Conservation (phyloP, 169 alveolate genomes). For the Theileria annulata region DNA sequence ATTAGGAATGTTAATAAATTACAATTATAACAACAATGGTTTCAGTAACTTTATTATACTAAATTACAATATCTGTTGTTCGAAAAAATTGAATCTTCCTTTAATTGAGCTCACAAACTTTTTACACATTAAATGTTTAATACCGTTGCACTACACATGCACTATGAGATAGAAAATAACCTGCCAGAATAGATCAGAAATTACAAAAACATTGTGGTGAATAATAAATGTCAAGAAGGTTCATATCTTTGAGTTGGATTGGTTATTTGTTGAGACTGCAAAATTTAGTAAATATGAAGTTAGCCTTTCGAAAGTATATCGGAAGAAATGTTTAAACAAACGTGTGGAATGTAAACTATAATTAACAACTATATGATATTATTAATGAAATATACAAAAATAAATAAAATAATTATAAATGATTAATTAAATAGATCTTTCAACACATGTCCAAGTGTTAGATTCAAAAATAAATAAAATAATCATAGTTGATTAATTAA, state of each 20-base stretch:
- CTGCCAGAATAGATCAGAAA: neutral
- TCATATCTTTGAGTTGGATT: neutral
- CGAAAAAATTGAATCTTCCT: slow-evolving; percentile 32
- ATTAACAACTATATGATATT: neutral
- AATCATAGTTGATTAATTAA: neutral
- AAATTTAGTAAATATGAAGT: neutral
- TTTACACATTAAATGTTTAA: neutral
- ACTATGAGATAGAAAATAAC: slow-evolving; percentile 5
- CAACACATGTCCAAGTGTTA: neutral
- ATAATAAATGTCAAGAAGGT: neutral
- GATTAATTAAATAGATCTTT: neutral
- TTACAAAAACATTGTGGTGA: neutral
- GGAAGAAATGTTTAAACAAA: neutral
- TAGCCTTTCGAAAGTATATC: neutral
- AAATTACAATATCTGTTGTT: neutral
- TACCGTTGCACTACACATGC: slow-evolving; percentile 33
- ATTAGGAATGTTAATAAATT: neutral
- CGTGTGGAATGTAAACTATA: neutral
- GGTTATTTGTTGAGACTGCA: neutral
- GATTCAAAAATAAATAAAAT: neutral
- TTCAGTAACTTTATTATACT: neutral
- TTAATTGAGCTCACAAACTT: neutral
- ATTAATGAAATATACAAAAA: too few relatives aligned
- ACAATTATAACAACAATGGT: neutral
- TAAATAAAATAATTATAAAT: too few relatives aligned